phyloP scores from a whole-genome alignment of 768 basidiomycete species.

The Tricholoma sp. region DNA sequence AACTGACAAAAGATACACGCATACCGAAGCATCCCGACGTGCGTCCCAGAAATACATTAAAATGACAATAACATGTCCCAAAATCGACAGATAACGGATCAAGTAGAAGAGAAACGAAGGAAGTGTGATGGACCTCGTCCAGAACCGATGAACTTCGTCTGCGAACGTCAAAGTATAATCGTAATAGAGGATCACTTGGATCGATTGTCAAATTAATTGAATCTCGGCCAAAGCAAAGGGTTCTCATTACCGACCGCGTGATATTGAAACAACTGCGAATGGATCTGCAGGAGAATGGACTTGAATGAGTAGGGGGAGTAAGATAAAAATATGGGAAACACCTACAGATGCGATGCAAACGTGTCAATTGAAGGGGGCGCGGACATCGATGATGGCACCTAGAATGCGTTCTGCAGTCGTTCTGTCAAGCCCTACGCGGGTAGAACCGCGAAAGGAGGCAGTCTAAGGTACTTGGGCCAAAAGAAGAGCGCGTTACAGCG shows the following conservation, averaged over 20 bases:
- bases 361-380: neutral
- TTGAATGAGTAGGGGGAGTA: neutral
- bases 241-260: slow-evolving; percentile 10
- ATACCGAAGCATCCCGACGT: slow-evolving; percentile 21
- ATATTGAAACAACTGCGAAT: slow-evolving; percentile 9
- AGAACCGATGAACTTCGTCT: slow-evolving; percentile 39
- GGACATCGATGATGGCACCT: no score
- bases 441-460: neutral
- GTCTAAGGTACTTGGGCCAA: neutral
- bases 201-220: neutral
- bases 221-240: neutral
- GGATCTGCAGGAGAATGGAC: slow-evolving; percentile 1
- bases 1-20: slow-evolving; percentile 1
- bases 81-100: slow-evolving; percentile 38
- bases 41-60: slow-evolving; percentile 28
- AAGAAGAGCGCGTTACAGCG: neutral
- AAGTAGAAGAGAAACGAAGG: slow-evolving; percentile 35
- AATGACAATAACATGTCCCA: slow-evolving; percentile 34
- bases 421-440: neutral
- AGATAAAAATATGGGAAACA: neutral
- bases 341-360: neutral
- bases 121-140: slow-evolving; percentile 30
- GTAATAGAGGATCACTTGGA: slow-evolving; percentile 37
- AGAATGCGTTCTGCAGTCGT: no score
- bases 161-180: slow-evolving; percentile 45